Base-by-base conservation (phyloP, 345 rosid species). In the Eucalyptus coolabah region DNA sequence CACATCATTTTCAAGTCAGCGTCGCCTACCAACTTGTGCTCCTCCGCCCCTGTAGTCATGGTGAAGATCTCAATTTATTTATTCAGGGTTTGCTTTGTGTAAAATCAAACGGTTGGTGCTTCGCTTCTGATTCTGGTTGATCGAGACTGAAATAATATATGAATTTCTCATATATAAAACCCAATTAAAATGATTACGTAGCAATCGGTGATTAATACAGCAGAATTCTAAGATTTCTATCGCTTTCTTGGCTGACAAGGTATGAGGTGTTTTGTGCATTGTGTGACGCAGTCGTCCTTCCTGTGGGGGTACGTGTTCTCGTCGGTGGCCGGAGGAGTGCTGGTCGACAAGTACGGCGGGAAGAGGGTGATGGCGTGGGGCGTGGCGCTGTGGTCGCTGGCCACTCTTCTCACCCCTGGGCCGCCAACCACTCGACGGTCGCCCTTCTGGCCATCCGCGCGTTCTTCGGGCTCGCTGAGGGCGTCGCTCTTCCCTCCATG, bases 221-320 rank as follows among this genome's bases (percentile, higher is more conserved):
- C 81, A 69, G 21, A 32, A 34, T 34, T 69, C 81, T 9, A 34
- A 56, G 81, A 18, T 69, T 32, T 34, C 6, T 3, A 3, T 44
- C 67, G 49, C 89, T 88, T 44, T 40, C 85, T 44, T 44, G 89
- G 67, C 69, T 34, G 10, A 32, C 24, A 15, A 28, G 56, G 45
- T 8, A 87, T 63, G 59, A 53, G 59, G 15, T 50, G 67, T 23
- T 23, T 18, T 86, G 32, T 83, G 56, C 86, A 28, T 89, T 26
- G 63, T 87, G 85, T 77, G 85, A 6, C 26, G 86, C 88, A 97
- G 99, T 98, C 99, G 6, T 97, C 99, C 6, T 98, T 98, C 89
- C 92, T 98, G 8, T 98, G 99, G 99, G 99, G 99, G 65, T 98
- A 98, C 95, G 96, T 96, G 56, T 95, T 98, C 87, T 96, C 99